Evolutionary conservation across 345 rosid genomes (phyloP), one percentile per base, ranked within the genome.

Genomic region (Sonneratia alba): DNA sequence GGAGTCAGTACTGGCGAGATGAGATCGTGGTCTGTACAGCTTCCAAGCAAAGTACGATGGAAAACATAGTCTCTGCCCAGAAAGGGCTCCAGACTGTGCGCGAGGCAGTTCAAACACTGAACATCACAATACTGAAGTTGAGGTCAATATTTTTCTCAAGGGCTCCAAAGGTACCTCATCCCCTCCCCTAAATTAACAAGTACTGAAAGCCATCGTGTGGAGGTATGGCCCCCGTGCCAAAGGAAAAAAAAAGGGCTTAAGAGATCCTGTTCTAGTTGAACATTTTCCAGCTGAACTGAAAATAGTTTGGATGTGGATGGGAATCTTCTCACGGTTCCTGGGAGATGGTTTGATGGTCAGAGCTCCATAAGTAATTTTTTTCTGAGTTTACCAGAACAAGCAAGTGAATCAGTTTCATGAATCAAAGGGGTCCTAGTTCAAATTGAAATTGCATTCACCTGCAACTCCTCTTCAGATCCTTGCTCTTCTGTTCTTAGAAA

Each of bases 1-100:
- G 74, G 76, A 55, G 47, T 27, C 79, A 77, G 14, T 74, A 71
- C 34, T 76, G 74, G 83, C 66, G 66, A 43, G 76, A 83, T 6
- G 93, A 88, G 78, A 80, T 92, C 69, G 86, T 87, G 6, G 90
- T 95, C 51, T 79, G 81, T 77, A 87, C 87, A 0, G 87, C 81
- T 32, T 81, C 86, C 0, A 86, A 87, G 49, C 92, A 88, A 77
- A 78, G 82, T 22, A 75, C 91, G 34, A 78, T 88, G 55, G 96
- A 92, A 69, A 90, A 83, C 85, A 83, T 95, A 47, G 91, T 95
- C 47, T 83, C 96, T 14, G 96, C 96, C 68, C 97, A 95, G 68
- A 77, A 79, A 64, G 88, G 92, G 8, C 73, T 90, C 72, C 79
- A 79, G 64, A 77, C 83, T 42, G 24, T 83, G 73, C 85, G 86